Percentiles rank a stretch among this genome's conserved stretches.
Evolutionary conservation across 202 grass and related monocot genomes (phyloP).

Genomic region (Carex arenaria): DNA sequence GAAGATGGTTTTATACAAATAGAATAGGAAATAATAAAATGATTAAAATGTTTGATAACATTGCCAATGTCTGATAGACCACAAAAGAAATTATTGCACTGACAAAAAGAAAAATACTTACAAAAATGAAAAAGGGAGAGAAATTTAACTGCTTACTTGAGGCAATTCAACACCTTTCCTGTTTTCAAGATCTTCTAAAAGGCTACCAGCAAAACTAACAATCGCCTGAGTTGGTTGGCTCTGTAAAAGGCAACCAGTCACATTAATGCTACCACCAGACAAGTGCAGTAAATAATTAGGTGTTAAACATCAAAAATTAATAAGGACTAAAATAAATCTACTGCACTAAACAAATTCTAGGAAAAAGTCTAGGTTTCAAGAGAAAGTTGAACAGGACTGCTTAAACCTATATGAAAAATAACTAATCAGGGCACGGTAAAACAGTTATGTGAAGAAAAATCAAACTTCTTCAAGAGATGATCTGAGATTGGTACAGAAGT

Average conservation of each 20-base stretch:
- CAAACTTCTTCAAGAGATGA: constrained; percentile 54
- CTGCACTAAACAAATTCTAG: not conserved
- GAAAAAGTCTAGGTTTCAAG: not conserved
- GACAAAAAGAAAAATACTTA: constrained; percentile 7
- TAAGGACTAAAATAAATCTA: not conserved
- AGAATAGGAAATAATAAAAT: constrained; percentile 1
- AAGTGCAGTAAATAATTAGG: not conserved
- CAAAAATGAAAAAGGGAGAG: constrained; percentile 48
- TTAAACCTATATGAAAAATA: not conserved
- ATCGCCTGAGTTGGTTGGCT: constrained; percentile 20
- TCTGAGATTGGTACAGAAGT: constrained; percentile 63
- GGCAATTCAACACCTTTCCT: constrained; percentile 21
- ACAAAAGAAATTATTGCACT: constrained; percentile 20
- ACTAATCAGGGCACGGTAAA: constrained; percentile 30
- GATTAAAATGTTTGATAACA: constrained; percentile 15
- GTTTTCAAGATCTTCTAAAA: constrained; percentile 24
- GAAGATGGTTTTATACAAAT: constrained; percentile 19
- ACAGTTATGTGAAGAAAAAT: constrained; percentile 41
- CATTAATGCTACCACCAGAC: not conserved
- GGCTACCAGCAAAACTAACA: constrained; percentile 14
- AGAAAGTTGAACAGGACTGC: not conserved
- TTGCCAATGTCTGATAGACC: constrained; percentile 20
- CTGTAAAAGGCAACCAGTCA: not conserved
- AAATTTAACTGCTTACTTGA: constrained; percentile 63
- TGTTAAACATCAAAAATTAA: not conserved